Conservation (phyloP, 225 moss, liverwort and hornwort genomes). For the Pseudisothecium myosuroides region DNA sequence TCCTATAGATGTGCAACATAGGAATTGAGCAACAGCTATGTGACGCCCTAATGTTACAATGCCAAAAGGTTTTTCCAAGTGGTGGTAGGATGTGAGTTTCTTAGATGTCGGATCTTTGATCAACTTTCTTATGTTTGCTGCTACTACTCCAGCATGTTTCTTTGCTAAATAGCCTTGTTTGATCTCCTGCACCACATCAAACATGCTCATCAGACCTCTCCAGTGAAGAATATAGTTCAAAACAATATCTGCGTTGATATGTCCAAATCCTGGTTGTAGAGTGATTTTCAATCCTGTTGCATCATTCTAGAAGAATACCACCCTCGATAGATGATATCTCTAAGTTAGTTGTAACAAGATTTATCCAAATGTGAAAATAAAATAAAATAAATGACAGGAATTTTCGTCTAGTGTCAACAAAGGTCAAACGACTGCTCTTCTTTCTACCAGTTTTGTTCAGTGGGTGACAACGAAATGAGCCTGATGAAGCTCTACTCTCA, state of each 20-base stretch:
- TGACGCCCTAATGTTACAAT: conserved; percentile 55
- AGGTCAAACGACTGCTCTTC: neutral
- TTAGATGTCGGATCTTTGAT: conserved; percentile 24
- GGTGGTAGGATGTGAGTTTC: conserved; percentile 24
- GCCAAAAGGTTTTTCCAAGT: conserved; percentile 9
- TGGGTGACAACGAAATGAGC: neutral
- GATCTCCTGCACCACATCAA: conserved; percentile 35
- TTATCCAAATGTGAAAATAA: neutral
- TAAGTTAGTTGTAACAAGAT: neutral
- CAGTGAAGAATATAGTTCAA: neutral
- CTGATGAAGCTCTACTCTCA: neutral
- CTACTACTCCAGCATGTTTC: conserved; percentile 30
- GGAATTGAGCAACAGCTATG: conserved; percentile 15
- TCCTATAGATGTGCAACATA: conserved; percentile 20
- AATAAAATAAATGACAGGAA: neutral
- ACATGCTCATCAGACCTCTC: neutral
- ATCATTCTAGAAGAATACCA: neutral
- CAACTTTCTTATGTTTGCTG: conserved; percentile 46
- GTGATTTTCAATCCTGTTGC: neutral
- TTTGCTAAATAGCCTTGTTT: conserved; percentile 58
- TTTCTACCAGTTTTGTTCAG: neutral
- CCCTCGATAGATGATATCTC: neutral
- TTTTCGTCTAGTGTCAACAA: neutral
- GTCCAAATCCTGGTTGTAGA: neutral
- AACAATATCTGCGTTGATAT: neutral